Evolutionary conservation across 192 early-diverging fungal species (phyloP).

Genomic region (Podila verticillata): DNA sequence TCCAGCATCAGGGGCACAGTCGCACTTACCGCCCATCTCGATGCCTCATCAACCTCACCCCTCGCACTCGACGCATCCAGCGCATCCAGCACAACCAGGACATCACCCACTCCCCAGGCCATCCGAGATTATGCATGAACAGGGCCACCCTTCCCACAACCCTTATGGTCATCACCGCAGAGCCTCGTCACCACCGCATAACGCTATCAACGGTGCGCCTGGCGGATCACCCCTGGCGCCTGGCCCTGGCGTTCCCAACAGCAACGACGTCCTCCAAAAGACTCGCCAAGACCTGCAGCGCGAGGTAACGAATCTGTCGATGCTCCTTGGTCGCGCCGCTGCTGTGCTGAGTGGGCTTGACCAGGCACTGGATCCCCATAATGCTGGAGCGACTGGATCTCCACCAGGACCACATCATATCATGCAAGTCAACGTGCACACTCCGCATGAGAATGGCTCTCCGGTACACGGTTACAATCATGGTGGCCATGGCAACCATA

Average conservation of each 20-base stretch:
- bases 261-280: slow-evolving; percentile 59
- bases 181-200: slow-evolving; percentile 32
- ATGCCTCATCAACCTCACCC: slow-evolving; percentile 16
- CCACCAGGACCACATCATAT: slow-evolving; percentile 25
- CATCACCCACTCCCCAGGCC: slow-evolving; percentile 29
- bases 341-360: slow-evolving; percentile 65
- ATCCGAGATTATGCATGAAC: slow-evolving; percentile 31
- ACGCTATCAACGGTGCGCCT: slow-evolving; percentile 31
- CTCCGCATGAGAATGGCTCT: slow-evolving; percentile 19
- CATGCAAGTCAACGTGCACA: not conserved
- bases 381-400: slow-evolving; percentile 17
- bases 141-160: slow-evolving; percentile 24
- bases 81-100: not conserved
- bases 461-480: slow-evolving; percentile 29
- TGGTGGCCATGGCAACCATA: slow-evolving; percentile 9
- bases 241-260: slow-evolving; percentile 9
- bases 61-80: not conserved
- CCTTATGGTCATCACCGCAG: slow-evolving; percentile 25
- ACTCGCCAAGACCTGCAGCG: slow-evolving; percentile 65
- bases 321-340: slow-evolving; percentile 60
- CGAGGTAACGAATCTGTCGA: slow-evolving; percentile 62
- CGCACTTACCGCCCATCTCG: slow-evolving; percentile 33
- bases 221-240: not conserved
- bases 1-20: not conserved
- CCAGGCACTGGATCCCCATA: slow-evolving; percentile 55